Evolutionary conservation across 495 filamentous ascomycete species (phyloP).

Genomic region (Immersiella caudata): DNA sequence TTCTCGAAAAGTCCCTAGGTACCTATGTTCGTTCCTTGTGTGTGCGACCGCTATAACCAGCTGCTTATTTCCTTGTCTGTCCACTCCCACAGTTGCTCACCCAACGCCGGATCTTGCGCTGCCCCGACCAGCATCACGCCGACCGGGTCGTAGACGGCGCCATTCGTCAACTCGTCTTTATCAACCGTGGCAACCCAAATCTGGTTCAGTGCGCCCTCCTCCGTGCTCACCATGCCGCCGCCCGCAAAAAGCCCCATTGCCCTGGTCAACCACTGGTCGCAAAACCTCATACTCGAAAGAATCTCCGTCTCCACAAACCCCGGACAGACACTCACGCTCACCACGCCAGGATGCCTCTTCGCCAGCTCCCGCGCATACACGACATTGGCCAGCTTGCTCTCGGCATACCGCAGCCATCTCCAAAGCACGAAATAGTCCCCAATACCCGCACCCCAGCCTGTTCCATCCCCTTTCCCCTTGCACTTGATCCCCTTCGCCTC

Average conservation of each 20-base stretch:
- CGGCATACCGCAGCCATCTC: conserved; percentile 58
- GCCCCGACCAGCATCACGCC: conserved; percentile 5
- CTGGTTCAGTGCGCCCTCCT: conserved; percentile 60
- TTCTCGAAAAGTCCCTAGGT: too few relatives aligned
- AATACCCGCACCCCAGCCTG: neutral
- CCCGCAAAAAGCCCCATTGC: conserved; percentile 30
- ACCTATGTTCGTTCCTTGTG: too few relatives aligned
- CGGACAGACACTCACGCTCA: conserved; percentile 60
- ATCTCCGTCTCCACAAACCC: conserved; percentile 64
- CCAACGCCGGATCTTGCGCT: conserved; percentile 51
- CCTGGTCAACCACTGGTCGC: conserved; percentile 17
- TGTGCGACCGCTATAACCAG: neutral
- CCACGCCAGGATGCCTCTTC: conserved; percentile 53
- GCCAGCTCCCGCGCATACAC: conserved; percentile 63
- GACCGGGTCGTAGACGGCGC: conserved; percentile 41
- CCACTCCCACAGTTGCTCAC: conserved; percentile 62
- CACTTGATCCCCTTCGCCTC: neutral
- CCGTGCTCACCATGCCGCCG: conserved; percentile 12
- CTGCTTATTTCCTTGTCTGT: conserved; percentile 54
- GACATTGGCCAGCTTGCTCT: conserved; percentile 70
- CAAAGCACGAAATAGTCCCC: conserved; percentile 4
- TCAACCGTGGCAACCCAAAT: conserved; percentile 58
- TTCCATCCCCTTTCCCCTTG: conserved; percentile 28
- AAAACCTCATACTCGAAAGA: conserved; percentile 29
- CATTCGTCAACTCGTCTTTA: conserved; percentile 38